Evolutionary conservation across 2,329 filamentous ascomycete genomes (phyloP), one percentile per base, ranked within the genome.

Genomic region (Beauveria pseudobassiana): DNA sequence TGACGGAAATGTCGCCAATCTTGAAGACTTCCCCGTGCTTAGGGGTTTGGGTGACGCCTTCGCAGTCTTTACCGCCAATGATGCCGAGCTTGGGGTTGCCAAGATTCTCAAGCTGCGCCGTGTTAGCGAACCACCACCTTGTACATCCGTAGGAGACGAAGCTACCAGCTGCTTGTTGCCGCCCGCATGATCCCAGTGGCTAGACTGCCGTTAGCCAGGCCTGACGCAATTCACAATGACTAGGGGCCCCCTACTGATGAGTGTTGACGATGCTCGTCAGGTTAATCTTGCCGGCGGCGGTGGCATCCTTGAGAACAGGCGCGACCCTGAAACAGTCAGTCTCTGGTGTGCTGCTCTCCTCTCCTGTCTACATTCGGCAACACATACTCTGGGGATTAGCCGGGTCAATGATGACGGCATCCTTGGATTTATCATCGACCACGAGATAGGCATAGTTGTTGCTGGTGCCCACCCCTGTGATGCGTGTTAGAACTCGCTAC

Each of bases 201-300:
- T 96, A 64, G 26, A 34, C 59, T n/a, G 59, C 65, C 50, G 62
- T 63, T 46, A 22, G 14, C 48, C 51, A 30, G 9, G 26, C 22
- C n/a, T 18, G 9, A 38, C 7, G 8, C 16, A 8, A n/a, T 20
- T 34, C 26, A 24, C 1, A 3, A 22, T 9, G 52, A n/a, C 75
- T 18, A 30, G 12, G 5, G 28, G 6, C 5, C 9, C 5, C 90
- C 75, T 79, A 96, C 93, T 98, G 93, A 71, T 99, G 95, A 1
- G 95, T 99, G 72, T 99, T 99, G 69, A 98, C 87, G 71, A 99
- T 96, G 55, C 87, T 90, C 26, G 83, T 92, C 64, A 99, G 77
- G 68, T 96, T 93, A 71, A 96, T 91, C 67, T 85, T 83, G 18
- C 88, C 87, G 24, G 80, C 77, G 46, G 86, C 76, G 6, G 90